phyloP scores from a whole-genome alignment of 2,329 filamentous ascomycete species.

The Penicillium freii region DNA sequence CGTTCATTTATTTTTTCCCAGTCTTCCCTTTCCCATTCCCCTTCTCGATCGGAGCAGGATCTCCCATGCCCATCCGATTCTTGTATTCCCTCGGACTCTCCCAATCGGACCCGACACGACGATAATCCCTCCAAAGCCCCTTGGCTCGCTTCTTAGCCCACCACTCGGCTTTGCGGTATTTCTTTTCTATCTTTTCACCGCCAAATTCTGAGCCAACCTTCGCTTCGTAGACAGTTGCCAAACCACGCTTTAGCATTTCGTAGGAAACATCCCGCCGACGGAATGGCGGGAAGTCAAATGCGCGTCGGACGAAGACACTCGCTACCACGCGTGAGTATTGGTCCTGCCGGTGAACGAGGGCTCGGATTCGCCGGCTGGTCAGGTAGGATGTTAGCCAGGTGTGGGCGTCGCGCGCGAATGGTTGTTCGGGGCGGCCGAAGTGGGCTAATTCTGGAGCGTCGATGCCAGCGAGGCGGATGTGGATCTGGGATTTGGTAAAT shows the following conservation, averaged over 20 bases:
- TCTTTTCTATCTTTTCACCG: constrained; percentile 54
- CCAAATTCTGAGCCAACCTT: constrained; percentile 90
- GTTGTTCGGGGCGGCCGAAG: constrained; percentile 85
- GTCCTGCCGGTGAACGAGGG: constrained; percentile 78
- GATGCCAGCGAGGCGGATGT: constrained; percentile 83
- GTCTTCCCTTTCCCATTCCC: constrained; percentile 29
- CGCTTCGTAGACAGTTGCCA: constrained; percentile 91
- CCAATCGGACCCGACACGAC: constrained; percentile 55
- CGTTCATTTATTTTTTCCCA: constrained; percentile 16
- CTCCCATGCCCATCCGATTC: constrained; percentile 52
- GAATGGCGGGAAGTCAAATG: constrained; percentile 40
- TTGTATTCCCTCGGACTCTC: constrained; percentile 92
- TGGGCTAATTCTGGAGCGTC: constrained; percentile 92
- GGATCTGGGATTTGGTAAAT: constrained; percentile 53
- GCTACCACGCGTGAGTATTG: constrained; percentile 91
- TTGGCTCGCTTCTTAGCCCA: constrained; percentile 62
- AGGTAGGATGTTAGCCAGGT: constrained; percentile 76
- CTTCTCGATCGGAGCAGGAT: constrained; percentile 22
- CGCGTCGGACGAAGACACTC: constrained; percentile 71
- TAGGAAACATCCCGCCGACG: constrained; percentile 78
- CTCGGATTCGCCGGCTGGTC: constrained; percentile 69
- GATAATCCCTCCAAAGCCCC: constrained; percentile 69
- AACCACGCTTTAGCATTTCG: constrained; percentile 80
- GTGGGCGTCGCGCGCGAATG: constrained; percentile 76
- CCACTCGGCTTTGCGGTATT: constrained; percentile 48